Percentiles rank a stretch among this genome's conserved stretches.
These are phyloP conservation scores for Hyaloscypha variabilis DNA, from an alignment of 495 filamentous ascomycete genomes.

Conservation along the genomic window DNA sequence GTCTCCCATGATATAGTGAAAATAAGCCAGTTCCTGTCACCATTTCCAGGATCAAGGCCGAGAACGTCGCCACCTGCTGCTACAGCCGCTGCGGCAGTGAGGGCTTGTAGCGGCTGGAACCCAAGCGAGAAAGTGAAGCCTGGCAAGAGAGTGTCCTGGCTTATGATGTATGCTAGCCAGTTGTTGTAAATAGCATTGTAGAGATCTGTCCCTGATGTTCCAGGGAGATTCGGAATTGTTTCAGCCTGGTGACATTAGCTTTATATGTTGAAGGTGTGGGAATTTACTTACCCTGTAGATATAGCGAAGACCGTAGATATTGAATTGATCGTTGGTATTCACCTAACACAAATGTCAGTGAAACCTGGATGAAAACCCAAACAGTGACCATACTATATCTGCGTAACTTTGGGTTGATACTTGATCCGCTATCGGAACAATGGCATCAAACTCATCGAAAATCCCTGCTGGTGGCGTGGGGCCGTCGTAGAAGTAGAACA, in stretches of 20 bases:
- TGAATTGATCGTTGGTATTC: slow-evolving; percentile 11
- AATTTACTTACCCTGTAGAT: neutral
- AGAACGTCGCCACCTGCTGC: slow-evolving; percentile 19
- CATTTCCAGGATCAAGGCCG: slow-evolving; percentile 4
- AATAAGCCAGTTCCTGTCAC: slow-evolving; percentile 19
- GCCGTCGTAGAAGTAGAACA: slow-evolving; percentile 30
- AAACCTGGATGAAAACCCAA: neutral
- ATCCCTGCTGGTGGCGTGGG: slow-evolving; percentile 20
- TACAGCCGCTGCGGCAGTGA: slow-evolving; percentile 8
- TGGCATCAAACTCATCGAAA: slow-evolving; percentile 22
- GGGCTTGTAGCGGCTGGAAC: slow-evolving; percentile 17
- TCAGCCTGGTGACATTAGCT: neutral
- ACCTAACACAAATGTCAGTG: slow-evolving; percentile 6
- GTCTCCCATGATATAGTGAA: slow-evolving; percentile 15
- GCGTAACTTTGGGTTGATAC: neutral
- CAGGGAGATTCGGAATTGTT: slow-evolving; percentile 17
- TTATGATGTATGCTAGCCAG: slow-evolving; percentile 4
- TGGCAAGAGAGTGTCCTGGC: slow-evolving; percentile 2
- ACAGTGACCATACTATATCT: slow-evolving; percentile 9
- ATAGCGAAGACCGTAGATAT: slow-evolving; percentile 13
- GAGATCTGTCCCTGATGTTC: neutral
- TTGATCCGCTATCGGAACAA: neutral
- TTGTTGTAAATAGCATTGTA: slow-evolving; percentile 10
- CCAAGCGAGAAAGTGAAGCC: slow-evolving; percentile 18
- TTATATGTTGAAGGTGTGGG: slow-evolving; percentile 10